phyloP scores from a whole-genome alignment of 768 basidiomycete species.

The Tricholomella constricta region DNA sequence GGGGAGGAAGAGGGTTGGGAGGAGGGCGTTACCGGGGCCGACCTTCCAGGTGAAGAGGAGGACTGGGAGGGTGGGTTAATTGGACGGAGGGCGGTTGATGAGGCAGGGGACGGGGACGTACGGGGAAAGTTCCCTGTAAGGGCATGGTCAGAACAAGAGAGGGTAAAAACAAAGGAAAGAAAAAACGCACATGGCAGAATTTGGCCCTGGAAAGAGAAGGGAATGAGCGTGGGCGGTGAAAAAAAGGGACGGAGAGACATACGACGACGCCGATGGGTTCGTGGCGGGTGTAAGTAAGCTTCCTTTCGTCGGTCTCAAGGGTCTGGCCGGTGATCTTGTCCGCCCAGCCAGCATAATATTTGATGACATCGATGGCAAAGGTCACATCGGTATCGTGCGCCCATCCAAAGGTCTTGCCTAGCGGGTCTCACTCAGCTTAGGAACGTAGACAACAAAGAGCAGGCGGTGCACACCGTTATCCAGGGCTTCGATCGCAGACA shows the following conservation, averaged over 20 bases:
- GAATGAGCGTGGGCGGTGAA: too few relatives aligned
- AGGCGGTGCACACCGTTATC: slow-evolving; percentile 39
- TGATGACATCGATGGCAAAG: slow-evolving; percentile 36
- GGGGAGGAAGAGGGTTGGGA: too few relatives aligned
- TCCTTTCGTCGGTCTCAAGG: slow-evolving; percentile 50
- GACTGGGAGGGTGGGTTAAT: slow-evolving; percentile 31
- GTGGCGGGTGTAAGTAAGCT: slow-evolving; percentile 61
- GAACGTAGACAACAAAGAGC: background rate
- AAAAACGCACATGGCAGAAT: slow-evolving; percentile 28
- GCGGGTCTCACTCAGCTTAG: background rate
- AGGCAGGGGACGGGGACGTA: slow-evolving; percentile 19
- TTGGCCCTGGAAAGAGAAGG: slow-evolving; percentile 25
- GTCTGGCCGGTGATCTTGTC: slow-evolving; percentile 57
- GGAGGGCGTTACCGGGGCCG: slow-evolving; percentile 65
- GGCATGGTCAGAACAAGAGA: background rate
- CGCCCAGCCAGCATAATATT: slow-evolving; percentile 64
- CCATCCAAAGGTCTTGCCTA: slow-evolving; percentile 32
- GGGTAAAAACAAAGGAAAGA: background rate
- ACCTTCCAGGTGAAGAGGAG: slow-evolving; percentile 76
- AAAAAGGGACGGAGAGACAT: too few relatives aligned
- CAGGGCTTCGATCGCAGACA: slow-evolving; percentile 53
- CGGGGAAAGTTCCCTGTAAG: slow-evolving; percentile 69
- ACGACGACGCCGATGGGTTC: slow-evolving; percentile 58
- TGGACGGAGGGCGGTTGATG: background rate
- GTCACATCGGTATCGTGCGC: slow-evolving; percentile 26